Conservation (phyloP, 176 grass and related monocot species). For the Aegilops sharonensis region DNA sequence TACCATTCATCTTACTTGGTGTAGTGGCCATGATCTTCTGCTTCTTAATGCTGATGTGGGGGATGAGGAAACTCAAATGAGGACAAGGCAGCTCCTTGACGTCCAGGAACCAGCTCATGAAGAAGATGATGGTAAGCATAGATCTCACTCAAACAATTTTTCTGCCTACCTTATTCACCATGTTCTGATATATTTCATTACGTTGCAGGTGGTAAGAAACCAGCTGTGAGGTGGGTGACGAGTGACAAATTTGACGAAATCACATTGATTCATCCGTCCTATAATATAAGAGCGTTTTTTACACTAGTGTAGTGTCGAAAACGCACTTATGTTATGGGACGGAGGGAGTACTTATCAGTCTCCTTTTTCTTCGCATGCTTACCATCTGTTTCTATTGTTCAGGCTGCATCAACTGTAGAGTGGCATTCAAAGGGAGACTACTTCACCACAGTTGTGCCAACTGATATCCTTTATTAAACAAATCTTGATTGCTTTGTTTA, state of each 20-base stretch:
- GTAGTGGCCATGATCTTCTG: constrained; percentile 74
- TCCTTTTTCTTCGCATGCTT: not conserved
- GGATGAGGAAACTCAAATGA: constrained; percentile 69
- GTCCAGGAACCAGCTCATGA: constrained; percentile 40
- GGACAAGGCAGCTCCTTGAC: constrained; percentile 55
- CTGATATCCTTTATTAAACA: constrained; percentile 74
- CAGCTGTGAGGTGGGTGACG: constrained; percentile 77
- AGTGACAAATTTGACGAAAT: constrained; percentile 73
- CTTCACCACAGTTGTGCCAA: constrained; percentile 89
- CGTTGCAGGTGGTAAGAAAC: constrained; percentile 61
- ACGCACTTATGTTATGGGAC: no score
- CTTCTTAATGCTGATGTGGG: constrained; percentile 76
- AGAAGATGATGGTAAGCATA: constrained; percentile 55
- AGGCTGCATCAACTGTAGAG: constrained; percentile 82
- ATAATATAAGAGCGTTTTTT: constrained; percentile 28
- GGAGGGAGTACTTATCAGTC: not conserved
- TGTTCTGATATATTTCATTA: constrained; percentile 22
- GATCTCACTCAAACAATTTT: not conserved
- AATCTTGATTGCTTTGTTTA: constrained; percentile 3
- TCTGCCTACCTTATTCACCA: not conserved
- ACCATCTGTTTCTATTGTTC: constrained; percentile 37
- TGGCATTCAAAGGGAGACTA: constrained; percentile 99
- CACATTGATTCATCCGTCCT: constrained; percentile 54
- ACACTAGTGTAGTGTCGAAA: no score
- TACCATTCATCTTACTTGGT: constrained; percentile 33